These are phyloP conservation scores for Lizanozyma gosingica DNA, from an alignment of 1,139 yeast genomes.

Conservation along the genomic window DNA sequence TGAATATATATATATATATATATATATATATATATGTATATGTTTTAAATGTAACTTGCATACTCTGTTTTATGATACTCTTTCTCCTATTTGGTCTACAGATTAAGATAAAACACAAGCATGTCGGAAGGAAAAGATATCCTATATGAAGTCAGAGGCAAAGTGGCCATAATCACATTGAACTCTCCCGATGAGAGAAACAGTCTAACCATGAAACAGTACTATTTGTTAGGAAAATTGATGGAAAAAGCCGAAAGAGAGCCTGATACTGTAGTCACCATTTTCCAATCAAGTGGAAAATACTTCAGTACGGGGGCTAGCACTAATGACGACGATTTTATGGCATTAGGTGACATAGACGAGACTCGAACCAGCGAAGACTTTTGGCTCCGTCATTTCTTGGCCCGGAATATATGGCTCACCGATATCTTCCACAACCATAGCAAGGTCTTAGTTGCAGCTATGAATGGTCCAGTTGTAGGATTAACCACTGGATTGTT, in stretches of 20 bases:
- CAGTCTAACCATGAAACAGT: conserved; percentile 63
- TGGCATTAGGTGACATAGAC: conserved; percentile 5
- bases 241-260: conserved; percentile 63
- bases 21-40: too few relatives aligned
- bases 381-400: conserved; percentile 52
- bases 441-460: conserved; percentile 61
- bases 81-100: too few relatives aligned
- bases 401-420: conserved; percentile 61
- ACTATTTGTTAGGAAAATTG: conserved; percentile 50
- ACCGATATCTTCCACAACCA: conserved; percentile 68
- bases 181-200: conserved; percentile 56
- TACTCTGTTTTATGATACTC: too few relatives aligned
- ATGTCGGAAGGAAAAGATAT: conserved; percentile 17
- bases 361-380: conserved; percentile 21
- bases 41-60: too few relatives aligned
- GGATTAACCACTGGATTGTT: conserved; percentile 74
- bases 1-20: too few relatives aligned
- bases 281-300: conserved; percentile 64
- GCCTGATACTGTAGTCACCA: conserved; percentile 54
- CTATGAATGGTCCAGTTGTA: conserved; percentile 81
- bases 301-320: conserved; percentile 87
- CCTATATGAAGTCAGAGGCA: conserved; percentile 44
- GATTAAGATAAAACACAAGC: not conserved
- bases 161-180: conserved; percentile 57
- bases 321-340: conserved; percentile 28